Conservation (phyloP, 2,329 filamentous ascomycete species). For the Thyridium curvatum region DNA sequence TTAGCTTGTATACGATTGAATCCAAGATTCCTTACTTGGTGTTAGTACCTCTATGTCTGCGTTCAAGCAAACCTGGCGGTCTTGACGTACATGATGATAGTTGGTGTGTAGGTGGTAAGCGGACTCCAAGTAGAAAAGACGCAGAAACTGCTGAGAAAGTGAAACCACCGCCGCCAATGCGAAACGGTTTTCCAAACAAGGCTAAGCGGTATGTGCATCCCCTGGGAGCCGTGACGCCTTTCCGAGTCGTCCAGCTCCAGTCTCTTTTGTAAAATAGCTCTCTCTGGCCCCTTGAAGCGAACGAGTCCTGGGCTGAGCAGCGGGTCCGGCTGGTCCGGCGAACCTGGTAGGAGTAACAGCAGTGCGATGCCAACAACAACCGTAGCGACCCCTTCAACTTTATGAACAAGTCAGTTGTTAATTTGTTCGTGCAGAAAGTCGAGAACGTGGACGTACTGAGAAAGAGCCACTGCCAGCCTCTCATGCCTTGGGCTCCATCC, state of each 20-base stretch:
- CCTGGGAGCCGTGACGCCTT: slow-evolving; percentile 23
- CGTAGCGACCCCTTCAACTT: slow-evolving; percentile 39
- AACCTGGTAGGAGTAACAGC: slow-evolving; percentile 34
- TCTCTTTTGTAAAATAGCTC: slow-evolving; percentile 22
- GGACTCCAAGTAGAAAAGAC: slow-evolving; percentile 48
- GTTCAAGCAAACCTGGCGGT: too few species aligned
- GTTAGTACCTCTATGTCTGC: too few species aligned
- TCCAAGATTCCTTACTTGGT: slow-evolving; percentile 27
- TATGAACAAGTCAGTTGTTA: slow-evolving; percentile 8
- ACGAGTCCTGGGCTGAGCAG: slow-evolving; percentile 30
- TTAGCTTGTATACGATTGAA: slow-evolving; percentile 39
- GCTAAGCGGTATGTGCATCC: slow-evolving; percentile 25
- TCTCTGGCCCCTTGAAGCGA: slow-evolving; percentile 25
- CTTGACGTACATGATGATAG: slow-evolving; percentile 28
- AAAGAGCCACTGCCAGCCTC: slow-evolving; percentile 46
- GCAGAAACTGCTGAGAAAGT: slow-evolving; percentile 39
- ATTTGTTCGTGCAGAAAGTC: not conserved
- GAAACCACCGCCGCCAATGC: slow-evolving; percentile 39
- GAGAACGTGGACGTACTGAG: slow-evolving; percentile 23
- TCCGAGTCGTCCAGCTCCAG: slow-evolving; percentile 22
- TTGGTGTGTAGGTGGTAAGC: slow-evolving; percentile 43
- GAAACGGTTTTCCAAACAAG: slow-evolving; percentile 35
- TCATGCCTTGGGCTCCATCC: slow-evolving; percentile 15
- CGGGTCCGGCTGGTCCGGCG: slow-evolving; percentile 30
- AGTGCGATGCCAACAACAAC: slow-evolving; percentile 30